Base-by-base conservation (phyloP, 1,139 yeast species). In the Nakaseomyces uthaithaninus region DNA sequence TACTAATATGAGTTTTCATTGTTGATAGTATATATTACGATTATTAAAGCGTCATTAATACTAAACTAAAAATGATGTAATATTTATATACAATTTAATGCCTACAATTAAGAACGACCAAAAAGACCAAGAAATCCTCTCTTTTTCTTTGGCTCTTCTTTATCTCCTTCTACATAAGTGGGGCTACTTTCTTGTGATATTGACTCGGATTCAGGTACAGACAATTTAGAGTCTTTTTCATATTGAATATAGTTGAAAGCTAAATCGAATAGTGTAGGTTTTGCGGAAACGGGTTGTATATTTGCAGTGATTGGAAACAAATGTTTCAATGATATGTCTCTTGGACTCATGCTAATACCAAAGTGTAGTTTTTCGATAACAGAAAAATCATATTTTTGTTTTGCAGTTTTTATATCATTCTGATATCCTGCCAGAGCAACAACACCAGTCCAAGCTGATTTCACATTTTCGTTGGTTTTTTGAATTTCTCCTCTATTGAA, bases 241-340 rank as follows among this genome's bases (percentile, higher is more conserved):
- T 78, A 77, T 37, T 70, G 68, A 40, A 89, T 74, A 55, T 84
- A 87, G 59, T 87, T 87, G 66, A 69, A 87, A 0, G 94, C 96
- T 53, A 85, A 69, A 59, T 89, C 97, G 55, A 86, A 89, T 53
- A 87, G 72, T 7, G 87, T 94, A 0, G 97, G 95, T 62, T 89
- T 89, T 44, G 81, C 75, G 44, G 78, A 70, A 2, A 83, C 73
- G 1, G 94, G 83, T 44, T 63, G 63, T 20, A 75, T 49, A 12
- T 60, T 57, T 12, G 69, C 64, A 17, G 68, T 66, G 33, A 74
- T 49, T 44, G 78, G 75, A 27, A 74, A 75, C 41, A 80, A 58
- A 35, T 66, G 65, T 3, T 60, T 51, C 35, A 76, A 52, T 11
- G 67, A 58, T 14, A 64, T 57, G 3, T 62, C 63, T 4, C 65